Evolutionary conservation across 164 flowering plant genomes (phyloP), one percentile per base, ranked within the genome.

Genomic region (Nymphaea colorata): DNA sequence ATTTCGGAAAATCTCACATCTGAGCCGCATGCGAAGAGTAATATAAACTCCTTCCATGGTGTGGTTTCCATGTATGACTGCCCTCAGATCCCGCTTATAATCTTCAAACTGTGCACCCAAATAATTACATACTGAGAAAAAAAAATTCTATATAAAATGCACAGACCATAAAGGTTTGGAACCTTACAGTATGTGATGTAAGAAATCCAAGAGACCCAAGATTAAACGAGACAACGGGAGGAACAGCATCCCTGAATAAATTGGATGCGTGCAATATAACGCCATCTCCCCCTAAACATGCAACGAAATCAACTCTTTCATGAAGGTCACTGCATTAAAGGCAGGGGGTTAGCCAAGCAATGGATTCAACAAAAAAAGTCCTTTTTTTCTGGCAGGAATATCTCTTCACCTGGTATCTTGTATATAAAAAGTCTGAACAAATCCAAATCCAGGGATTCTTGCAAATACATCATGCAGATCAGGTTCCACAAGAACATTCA

Each of bases 171-270:
- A 2, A 3, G 0, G n/a, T 17, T 17, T 61, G 76, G 15, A 68
- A 64, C 62, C 85, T 67, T 94, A 94, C 97, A 60, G 75, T 64
- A 76, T 94, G 99, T n/a, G 97, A 90, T 60, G 99, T 88, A 75
- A 94, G 92, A 84, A 94, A 94, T 67, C 99, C 99, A 72, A 94
- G 93, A 65, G 97, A 94, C 42, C 99, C 99, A 71, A 94, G 99
- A 82, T 94, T 94, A 75, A 94, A 94, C 43, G 99, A 94, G 42
- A 94, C 96, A 72, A 94, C 93, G 55, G 99, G 97, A 42, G 99
- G 99, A 71, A 91, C 93, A 68, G 99, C 88, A 42, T 81, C 96
- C 79, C 93, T 82, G 72, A 94, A 94, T 71, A 94, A 66, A 83
- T 94, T 94, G 75, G 99, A 94, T 55, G 88, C 95, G 78, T 94